Conservation (phyloP, 495 filamentous ascomycete genomes). For the Penicillium paradoxum region DNA sequence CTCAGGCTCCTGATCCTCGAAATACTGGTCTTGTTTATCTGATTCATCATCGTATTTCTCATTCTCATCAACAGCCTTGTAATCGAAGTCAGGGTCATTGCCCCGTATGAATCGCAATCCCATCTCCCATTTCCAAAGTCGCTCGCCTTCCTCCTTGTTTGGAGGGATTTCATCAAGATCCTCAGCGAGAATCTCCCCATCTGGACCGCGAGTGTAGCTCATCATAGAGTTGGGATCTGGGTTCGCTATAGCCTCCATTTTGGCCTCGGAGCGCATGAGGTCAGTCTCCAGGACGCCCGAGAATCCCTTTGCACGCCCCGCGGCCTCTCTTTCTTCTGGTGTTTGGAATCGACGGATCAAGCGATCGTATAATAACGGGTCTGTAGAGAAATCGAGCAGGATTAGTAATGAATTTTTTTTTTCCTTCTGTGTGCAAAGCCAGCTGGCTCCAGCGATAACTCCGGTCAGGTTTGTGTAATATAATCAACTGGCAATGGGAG, state of each 20-base stretch:
- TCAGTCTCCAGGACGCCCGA: slow-evolving; percentile 68
- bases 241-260: slow-evolving; percentile 56
- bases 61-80: slow-evolving; percentile 60
- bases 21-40: slow-evolving; percentile 64
- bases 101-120: slow-evolving; percentile 64
- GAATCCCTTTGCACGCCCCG: slow-evolving; percentile 68
- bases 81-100: slow-evolving; percentile 72
- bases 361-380: slow-evolving; percentile 75
- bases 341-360: slow-evolving; percentile 75
- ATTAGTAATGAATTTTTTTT: slow-evolving; percentile 15
- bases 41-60: slow-evolving; percentile 62
- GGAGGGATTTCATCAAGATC: slow-evolving; percentile 53
- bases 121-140: slow-evolving; percentile 65
- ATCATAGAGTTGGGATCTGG: slow-evolving; percentile 49
- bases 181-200: slow-evolving; percentile 53
- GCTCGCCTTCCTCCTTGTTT: slow-evolving; percentile 59
- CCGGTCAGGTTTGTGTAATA: neutral
- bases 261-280: slow-evolving; percentile 66
- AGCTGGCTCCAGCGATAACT: slow-evolving; percentile 1
- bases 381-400: slow-evolving; percentile 35
- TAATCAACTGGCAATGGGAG: slow-evolving; percentile 17
- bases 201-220: slow-evolving; percentile 41
- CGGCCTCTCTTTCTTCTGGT: slow-evolving; percentile 63
- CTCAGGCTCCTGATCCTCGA: slow-evolving; percentile 68
- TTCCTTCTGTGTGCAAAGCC: slow-evolving; percentile 7